A percentile compares a stretch with the other conserved stretches of the same genome.
Conservation (phyloP, 352 stramenopile species). For the Phytophthora aleatoria region DNA sequence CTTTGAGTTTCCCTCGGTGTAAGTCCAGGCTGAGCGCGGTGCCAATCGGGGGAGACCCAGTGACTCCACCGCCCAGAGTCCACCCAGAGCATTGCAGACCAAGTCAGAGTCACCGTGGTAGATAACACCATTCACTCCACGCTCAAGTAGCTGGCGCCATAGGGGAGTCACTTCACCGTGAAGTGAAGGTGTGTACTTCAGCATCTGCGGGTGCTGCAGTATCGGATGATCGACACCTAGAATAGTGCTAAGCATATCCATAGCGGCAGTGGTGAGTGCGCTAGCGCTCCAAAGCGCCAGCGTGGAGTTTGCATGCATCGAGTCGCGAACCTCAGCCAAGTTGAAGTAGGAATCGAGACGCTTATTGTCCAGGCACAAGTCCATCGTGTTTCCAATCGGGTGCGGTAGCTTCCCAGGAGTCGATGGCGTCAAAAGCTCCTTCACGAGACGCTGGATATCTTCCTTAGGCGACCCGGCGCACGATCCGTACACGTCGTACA, state of each 20-base stretch:
- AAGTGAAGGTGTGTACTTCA: constrained; percentile 60
- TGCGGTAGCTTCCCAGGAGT: constrained; percentile 43
- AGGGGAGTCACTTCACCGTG: constrained; percentile 56
- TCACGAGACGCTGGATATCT: constrained; percentile 47
- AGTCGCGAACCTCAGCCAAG: constrained; percentile 59
- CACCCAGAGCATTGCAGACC: constrained; percentile 69
- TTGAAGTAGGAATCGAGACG: constrained; percentile 80
- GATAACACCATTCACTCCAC: constrained; percentile 59
- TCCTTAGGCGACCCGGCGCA: constrained; percentile 56
- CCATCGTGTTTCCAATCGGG: constrained; percentile 75
- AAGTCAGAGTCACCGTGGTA: constrained; percentile 81
- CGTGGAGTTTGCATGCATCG: constrained; percentile 73
- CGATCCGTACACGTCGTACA: constrained; percentile 71
- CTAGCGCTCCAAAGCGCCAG: constrained; percentile 50
- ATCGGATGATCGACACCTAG: constrained; percentile 40
- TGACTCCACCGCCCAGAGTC: constrained; percentile 73
- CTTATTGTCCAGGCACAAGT: constrained; percentile 67
- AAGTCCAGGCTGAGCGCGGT: constrained; percentile 49
- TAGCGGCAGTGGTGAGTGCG: constrained; percentile 50
- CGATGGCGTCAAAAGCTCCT: constrained; percentile 47
- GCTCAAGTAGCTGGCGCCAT: constrained; percentile 58
- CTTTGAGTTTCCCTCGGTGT: constrained; percentile 34
- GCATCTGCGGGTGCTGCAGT: constrained; percentile 38
- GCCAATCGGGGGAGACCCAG: constrained; percentile 50
- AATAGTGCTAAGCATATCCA: constrained; percentile 40